Base-by-base conservation (phyloP, 768 basidiomycete species). In the Gloeostereum incarnatum region DNA sequence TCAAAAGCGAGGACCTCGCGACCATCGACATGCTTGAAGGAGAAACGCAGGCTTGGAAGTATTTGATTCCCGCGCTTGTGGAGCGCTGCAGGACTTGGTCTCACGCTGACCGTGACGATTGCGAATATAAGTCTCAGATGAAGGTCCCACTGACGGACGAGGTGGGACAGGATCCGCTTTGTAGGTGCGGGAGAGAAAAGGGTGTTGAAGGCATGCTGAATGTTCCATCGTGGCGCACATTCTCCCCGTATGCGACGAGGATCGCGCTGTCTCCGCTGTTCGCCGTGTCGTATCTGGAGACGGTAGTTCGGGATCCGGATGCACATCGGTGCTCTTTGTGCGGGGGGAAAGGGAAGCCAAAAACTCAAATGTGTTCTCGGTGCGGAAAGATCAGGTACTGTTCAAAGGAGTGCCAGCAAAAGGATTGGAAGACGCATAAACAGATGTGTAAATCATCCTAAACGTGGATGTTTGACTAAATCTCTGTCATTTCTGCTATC, bases 1-100 rank as follows among this genome's bases (percentile, higher is more conserved):
- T 31, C 4, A 25, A 26, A 9, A 18, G 11, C 3, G 23, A 26
- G 3, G 16, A 41, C 9, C 18, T 57, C 36, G 31, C 32, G 3
- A 23, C 31, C 27, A 40, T 61, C 26, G 6, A 29, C 5, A 50
- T 58, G 0, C 46, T 39, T 4, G 47, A 49, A 2, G 63, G 59
- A 10, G 70, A 70, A 44, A 47, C 62, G 20, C 44, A 44, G 18
- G 62, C 60, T 1, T 79, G 75, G 78, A 66, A 67, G 33, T 58
- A 67, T 38, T 60, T 76, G 19, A 50, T 78, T 1, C 75, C 75
- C 3, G 56, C 58, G 5, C 46, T 73, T 21, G 63, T 62, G 2
- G 78, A 78, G 48, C 65, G 73, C 26, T 75, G 74, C 41, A 65
- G 73, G 18, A 61, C 55, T 0, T 78, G 75, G 75, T 47, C 51